phyloP scores from a whole-genome alignment of 371 early-diverging fungal species.

The Haplosporangium sp. region DNA sequence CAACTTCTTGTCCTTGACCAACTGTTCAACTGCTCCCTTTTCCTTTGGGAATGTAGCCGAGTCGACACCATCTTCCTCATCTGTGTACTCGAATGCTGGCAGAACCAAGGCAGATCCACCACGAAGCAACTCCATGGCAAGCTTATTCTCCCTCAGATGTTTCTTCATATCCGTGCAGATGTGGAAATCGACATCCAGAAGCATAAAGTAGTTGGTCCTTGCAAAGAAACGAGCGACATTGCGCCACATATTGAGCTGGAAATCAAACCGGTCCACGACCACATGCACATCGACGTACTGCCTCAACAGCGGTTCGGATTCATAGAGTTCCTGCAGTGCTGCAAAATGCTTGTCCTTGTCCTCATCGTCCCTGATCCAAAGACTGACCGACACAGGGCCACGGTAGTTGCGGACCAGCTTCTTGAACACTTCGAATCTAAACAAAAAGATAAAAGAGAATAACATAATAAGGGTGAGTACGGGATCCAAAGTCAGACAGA shows the following conservation, averaged over 20 bases:
- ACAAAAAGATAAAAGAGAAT: neutral
- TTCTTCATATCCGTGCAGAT: conserved; percentile 68
- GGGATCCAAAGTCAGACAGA: too few species aligned
- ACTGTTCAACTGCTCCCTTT: conserved; percentile 56
- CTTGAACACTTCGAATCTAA: conserved; percentile 64
- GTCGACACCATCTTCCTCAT: conserved; percentile 65
- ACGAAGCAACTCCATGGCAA: conserved; percentile 61
- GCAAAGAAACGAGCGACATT: conserved; percentile 74
- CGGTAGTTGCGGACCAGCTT: conserved; percentile 69
- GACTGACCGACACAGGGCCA: conserved; percentile 75
- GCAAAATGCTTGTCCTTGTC: conserved; percentile 54
- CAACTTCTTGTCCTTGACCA: conserved; percentile 60
- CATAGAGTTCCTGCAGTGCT: conserved; percentile 62
- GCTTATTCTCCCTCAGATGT: conserved; percentile 54
- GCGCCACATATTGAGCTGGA: conserved; percentile 76
- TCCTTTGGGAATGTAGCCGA: conserved; percentile 60
- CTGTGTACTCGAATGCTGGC: conserved; percentile 70
- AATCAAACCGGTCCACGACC: conserved; percentile 68
- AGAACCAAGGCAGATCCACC: conserved; percentile 65
- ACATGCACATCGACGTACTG: conserved; percentile 69
- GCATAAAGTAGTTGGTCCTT: conserved; percentile 67
- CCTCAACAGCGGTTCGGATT: conserved; percentile 62
- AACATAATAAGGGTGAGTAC: neutral
- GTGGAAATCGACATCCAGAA: conserved; percentile 72
- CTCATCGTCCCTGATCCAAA: conserved; percentile 70